phyloP scores from a whole-genome alignment of 495 filamentous ascomycete genomes.

The Penicillium verhagenii region DNA sequence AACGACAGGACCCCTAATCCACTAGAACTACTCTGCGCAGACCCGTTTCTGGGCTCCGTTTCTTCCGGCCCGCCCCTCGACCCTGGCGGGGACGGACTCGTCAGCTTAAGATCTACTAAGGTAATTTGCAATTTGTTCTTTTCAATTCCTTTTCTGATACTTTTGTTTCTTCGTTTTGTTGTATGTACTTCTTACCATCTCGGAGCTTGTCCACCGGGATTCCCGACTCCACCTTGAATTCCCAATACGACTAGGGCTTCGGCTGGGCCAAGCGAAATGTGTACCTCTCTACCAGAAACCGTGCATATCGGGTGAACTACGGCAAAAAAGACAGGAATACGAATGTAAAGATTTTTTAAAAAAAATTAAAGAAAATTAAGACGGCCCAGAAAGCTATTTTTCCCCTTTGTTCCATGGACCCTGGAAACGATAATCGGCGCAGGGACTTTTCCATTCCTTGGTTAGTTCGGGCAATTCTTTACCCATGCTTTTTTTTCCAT shows the following conservation, averaged over 20 bases:
- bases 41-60: constrained; percentile 29
- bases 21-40: constrained; percentile 27
- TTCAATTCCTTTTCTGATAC: background rate
- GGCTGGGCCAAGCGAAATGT: constrained; percentile 25
- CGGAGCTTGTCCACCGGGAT: constrained; percentile 7
- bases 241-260: constrained; percentile 27
- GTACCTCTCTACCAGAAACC: constrained; percentile 4
- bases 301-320: constrained; percentile 26
- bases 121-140: background rate
- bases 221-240: constrained; percentile 6
- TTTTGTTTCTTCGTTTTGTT: background rate
- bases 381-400: constrained; percentile 1
- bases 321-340: constrained; percentile 13
- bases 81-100: constrained; percentile 22
- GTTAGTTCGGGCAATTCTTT: constrained; percentile 9
- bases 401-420: constrained; percentile 12
- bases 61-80: constrained; percentile 23
- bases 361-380: constrained; percentile 2
- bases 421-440: constrained; percentile 13
- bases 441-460: constrained; percentile 3
- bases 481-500: background rate
- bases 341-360: too few species aligned
- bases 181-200: background rate
- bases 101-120: constrained; percentile 15
- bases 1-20: constrained; percentile 23